A percentile compares a stretch with the other conserved stretches of the same genome.
Evolutionary conservation across 129 eudicot species (phyloP).

Genomic region (Sambucus nigra): DNA sequence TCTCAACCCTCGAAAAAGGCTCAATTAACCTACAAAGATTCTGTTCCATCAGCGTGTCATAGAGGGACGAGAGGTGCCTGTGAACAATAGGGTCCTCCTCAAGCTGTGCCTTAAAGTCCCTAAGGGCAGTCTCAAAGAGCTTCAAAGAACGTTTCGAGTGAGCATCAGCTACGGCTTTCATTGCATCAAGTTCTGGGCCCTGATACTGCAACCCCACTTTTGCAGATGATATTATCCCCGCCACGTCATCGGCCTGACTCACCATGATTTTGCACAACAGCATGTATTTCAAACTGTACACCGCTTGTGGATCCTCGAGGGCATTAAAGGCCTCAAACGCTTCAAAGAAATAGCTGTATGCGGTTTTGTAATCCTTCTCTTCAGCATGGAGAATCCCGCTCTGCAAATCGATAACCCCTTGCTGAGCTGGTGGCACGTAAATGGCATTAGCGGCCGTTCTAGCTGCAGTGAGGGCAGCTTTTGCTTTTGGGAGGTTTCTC

Average conservation of each 20-base stretch:
- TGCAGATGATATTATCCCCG: slow-evolving; percentile 31
- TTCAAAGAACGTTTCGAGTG: slow-evolving; percentile 30
- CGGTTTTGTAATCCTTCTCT: slow-evolving; percentile 40
- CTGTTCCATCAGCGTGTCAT: slow-evolving; percentile 32
- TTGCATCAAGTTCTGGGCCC: slow-evolving; percentile 40
- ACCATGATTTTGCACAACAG: slow-evolving; percentile 37
- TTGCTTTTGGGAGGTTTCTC: slow-evolving; percentile 44
- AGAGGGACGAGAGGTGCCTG: slow-evolving; percentile 33
- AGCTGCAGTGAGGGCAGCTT: slow-evolving; percentile 41
- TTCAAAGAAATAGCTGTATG: slow-evolving; percentile 36
- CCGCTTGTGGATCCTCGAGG: slow-evolving; percentile 33
- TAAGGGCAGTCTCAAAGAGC: slow-evolving; percentile 35
- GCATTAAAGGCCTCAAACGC: slow-evolving; percentile 40
- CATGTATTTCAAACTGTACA: slow-evolving; percentile 34
- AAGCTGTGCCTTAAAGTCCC: slow-evolving; percentile 26
- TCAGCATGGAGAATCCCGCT: slow-evolving; percentile 42
- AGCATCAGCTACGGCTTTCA: slow-evolving; percentile 41
- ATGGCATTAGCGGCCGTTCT: slow-evolving; percentile 40
- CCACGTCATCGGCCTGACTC: slow-evolving; percentile 35
- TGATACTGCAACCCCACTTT: slow-evolving; percentile 31
- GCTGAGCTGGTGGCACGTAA: slow-evolving; percentile 40
- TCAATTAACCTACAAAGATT: slow-evolving; percentile 36
- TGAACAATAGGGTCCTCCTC: slow-evolving; percentile 36
- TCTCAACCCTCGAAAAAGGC: slow-evolving; percentile 38
- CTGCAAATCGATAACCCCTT: slow-evolving; percentile 33